phyloP scores from a whole-genome alignment of 1,284 basidiomycete species.

The Cystobasidium slooffiae region DNA sequence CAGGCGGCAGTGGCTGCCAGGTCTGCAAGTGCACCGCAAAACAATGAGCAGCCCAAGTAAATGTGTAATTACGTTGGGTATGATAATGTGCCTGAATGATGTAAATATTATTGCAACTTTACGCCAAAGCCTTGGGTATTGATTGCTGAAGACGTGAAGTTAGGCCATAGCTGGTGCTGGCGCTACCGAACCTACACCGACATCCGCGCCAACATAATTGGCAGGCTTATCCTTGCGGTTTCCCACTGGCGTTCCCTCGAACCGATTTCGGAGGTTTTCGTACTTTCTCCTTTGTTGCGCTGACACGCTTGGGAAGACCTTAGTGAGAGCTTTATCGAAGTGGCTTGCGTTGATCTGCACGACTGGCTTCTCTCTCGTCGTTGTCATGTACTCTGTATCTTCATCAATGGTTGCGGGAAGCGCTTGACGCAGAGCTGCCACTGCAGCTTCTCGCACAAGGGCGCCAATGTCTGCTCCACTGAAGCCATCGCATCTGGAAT shows the following conservation, averaged over 20 bases:
- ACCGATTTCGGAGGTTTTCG: slow-evolving; percentile 74
- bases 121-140: too few relatives aligned
- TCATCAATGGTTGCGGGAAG: slow-evolving; percentile 63
- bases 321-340: slow-evolving; percentile 75
- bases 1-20: too few relatives aligned
- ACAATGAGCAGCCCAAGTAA: too few relatives aligned
- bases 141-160: neutral
- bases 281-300: slow-evolving; percentile 79
- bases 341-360: slow-evolving; percentile 65
- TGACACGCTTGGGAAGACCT: slow-evolving; percentile 86
- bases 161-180: neutral
- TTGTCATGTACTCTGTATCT: slow-evolving; percentile 52
- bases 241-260: slow-evolving; percentile 66
- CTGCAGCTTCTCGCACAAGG: slow-evolving; percentile 86
- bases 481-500: slow-evolving; percentile 74
- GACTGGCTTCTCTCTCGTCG: slow-evolving; percentile 40
- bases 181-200: neutral
- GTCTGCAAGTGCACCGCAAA: too few relatives aligned
- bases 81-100: too few relatives aligned
- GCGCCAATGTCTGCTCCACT: slow-evolving; percentile 88
- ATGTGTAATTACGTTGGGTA: too few relatives aligned
- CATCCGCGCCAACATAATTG: neutral
- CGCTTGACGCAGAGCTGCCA: slow-evolving; percentile 74
- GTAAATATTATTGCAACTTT: too few relatives aligned
- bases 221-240: slow-evolving; percentile 18